A percentile compares a stretch with the other conserved stretches of the same genome.
Evolutionary conservation across 805 yeast genomes (phyloP).

Genomic region (Nakazawaea wickerhamii): DNA sequence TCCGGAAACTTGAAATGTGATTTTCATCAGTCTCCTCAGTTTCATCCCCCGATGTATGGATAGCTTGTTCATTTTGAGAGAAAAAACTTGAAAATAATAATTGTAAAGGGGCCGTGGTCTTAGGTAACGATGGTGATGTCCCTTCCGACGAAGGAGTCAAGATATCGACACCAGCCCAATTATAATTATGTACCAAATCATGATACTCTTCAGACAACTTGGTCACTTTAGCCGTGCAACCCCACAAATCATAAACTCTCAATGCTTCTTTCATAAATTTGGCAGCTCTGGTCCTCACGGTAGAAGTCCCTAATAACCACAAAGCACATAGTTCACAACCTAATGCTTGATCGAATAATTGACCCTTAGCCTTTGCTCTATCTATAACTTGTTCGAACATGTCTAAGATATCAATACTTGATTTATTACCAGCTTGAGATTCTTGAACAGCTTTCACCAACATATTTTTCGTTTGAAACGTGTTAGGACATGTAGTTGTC

Average conservation of each 20-base stretch:
- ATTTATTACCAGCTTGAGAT: slow-evolving; percentile 15
- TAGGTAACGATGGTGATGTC: neutral
- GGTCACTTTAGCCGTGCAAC: slow-evolving; percentile 21
- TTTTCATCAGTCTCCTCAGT: slow-evolving; percentile 22
- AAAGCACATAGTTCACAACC: slow-evolving; percentile 37
- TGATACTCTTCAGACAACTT: slow-evolving; percentile 26
- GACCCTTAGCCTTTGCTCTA: slow-evolving; percentile 25
- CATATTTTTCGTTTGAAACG: slow-evolving; percentile 33
- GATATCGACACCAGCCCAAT: slow-evolving; percentile 29
- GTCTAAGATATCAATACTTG: slow-evolving; percentile 36
- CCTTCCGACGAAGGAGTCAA: slow-evolving; percentile 1
- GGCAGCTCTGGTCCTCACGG: slow-evolving; percentile 28
- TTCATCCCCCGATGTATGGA: slow-evolving; percentile 14
- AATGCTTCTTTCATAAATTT: slow-evolving; percentile 33
- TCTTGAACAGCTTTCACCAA: slow-evolving; percentile 29
- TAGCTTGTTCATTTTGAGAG: slow-evolving; percentile 2
- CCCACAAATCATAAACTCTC: slow-evolving; percentile 28
- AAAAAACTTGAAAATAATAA: slow-evolving; percentile 25
- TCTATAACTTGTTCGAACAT: slow-evolving; percentile 40
- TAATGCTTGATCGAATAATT: slow-evolving; percentile 34
- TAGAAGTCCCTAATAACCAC: slow-evolving; percentile 27
- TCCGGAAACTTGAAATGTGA: slow-evolving; percentile 38
- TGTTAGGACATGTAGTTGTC: slow-evolving; percentile 30
- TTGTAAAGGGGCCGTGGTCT: slow-evolving; percentile 21
- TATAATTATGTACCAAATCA: slow-evolving; percentile 21